Conservation (phyloP, 73 alveolate genomes). For the Paramecium primaurelia region DNA sequence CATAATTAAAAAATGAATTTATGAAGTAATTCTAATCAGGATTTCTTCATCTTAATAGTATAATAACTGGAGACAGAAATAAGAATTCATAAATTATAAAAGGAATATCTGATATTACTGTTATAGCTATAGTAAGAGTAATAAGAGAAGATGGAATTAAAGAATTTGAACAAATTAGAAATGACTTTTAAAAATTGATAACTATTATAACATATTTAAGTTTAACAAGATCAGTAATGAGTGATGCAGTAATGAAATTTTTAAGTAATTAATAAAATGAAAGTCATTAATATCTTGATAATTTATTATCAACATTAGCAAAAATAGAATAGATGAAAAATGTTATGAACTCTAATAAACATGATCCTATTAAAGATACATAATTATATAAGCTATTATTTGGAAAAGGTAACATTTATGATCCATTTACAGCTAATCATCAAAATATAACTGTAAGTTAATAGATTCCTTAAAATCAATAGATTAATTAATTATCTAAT, state of each 20-base stretch:
- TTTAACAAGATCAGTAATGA: conserved; percentile 16
- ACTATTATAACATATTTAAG: background rate
- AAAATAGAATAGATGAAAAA: background rate
- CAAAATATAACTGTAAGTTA: background rate
- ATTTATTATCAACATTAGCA: background rate
- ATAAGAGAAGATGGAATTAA: background rate
- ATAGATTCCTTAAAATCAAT: background rate
- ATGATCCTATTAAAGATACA: background rate
- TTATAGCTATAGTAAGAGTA: background rate
- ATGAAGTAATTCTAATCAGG: background rate
- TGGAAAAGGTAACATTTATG: background rate
- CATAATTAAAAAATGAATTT: background rate
- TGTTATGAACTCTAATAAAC: background rate
- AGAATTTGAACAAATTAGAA: background rate
- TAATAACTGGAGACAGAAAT: background rate
- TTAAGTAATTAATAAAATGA: background rate
- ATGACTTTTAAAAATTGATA: conserved; percentile 1
- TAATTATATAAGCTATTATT: background rate
- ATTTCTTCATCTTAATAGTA: background rate
- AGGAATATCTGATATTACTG: background rate
- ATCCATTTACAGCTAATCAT: background rate
- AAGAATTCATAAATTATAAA: background rate
- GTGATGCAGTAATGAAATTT: conserved; percentile 2
- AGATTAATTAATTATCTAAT: background rate
- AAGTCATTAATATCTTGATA: background rate